Evolutionary conservation across 495 filamentous ascomycete species (phyloP), one percentile per base, ranked within the genome.

Genomic region (Aspergillus kassunensis): DNA sequence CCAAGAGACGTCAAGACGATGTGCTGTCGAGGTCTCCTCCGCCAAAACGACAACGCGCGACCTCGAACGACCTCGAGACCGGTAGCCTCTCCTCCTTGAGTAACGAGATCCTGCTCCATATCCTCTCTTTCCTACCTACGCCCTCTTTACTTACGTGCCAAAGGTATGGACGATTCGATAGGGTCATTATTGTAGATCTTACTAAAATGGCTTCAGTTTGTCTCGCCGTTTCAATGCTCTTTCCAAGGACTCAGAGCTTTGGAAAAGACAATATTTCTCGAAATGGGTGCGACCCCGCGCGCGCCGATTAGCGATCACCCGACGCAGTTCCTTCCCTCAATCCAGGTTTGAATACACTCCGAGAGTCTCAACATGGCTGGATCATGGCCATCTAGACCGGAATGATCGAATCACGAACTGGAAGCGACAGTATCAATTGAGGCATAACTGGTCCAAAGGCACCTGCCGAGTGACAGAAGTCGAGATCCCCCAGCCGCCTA

Each of bases 361-460:
- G 5, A 82, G 80, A 44, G 72, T 82, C 36, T 85, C 89, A 13
- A 84, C 86, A 69, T 96, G 92, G 92, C 78, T 91, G n/a, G 88
- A 89, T 50, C 89, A 83, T 51, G 73, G 79, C 49, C 74, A 79
- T 52, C 66, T 87, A 20, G 73, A 81, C 15, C 69, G 70, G 36
- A 75, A 72, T 24, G 77, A 72, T 29, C 66, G 55, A 18, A 59
- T 65, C 18, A 87, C 81, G 12, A 78, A 88, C 66, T 98, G 93
- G 93, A 97, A 97, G 74, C 77, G 79, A 45, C 87, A 93, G 57
- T 98, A 91, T 68, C 90, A 86, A 59, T 76, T 97, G 29, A 80
- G 88, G 44, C 87, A 97, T 61, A 97, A 97, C 65, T 98, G 93
- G 93, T 81, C 85, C 15, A 82, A 79, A 54, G 93, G 93, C 20